Base-by-base conservation (phyloP, 2,329 filamentous ascomycete species). In the Claviceps africana region DNA sequence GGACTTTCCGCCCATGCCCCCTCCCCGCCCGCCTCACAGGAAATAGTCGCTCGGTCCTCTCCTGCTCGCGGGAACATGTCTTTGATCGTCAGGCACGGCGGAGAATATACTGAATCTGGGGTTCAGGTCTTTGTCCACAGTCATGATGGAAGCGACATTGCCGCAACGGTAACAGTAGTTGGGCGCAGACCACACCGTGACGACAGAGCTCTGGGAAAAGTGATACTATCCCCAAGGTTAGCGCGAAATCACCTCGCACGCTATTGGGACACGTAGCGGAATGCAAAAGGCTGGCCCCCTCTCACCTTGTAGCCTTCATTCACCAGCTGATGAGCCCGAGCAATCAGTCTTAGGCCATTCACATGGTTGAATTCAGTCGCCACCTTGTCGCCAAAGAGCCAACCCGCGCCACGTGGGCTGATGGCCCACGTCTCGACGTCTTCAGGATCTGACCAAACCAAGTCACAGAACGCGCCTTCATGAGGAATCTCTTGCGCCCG, bases 381-480 rank as follows among this genome's bases (percentile, higher is more conserved):
- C 21, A 98, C 93, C 71, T 97, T 94, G 53, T 93, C 89, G 35
- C 93, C 93, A 67, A 98, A 98, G 0, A 95, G 88, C 74, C 96
- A 98, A 0, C 93, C 93, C n/a, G 93, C 93, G 37, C 93, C 93
- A 60, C 93, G 79, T 8, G 93, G 93, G 53, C 88, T 95, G 54
- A 98, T 81, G 17, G 88, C 91, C 77, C 96, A 98, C 57, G 96
- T 94, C 62, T 97, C 91, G 48, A 94, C 83, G 59, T 98, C 93
- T 64, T 98, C 93, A 1, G 93, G 93, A 65, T 98, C 93, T 51
- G 88, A 95, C 93, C 93, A 98, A 7, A 98, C 93, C 40, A 98
- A 73, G 66, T 98, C 93, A 49, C 93, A 95, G 82, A 98, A 98
- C 2, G 93, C 93, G 6, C 93, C 93, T 71, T 98, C 93, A 63